Evolutionary conservation across 768 basidiomycete species (phyloP).

Genomic region (Boletus insuetus): DNA sequence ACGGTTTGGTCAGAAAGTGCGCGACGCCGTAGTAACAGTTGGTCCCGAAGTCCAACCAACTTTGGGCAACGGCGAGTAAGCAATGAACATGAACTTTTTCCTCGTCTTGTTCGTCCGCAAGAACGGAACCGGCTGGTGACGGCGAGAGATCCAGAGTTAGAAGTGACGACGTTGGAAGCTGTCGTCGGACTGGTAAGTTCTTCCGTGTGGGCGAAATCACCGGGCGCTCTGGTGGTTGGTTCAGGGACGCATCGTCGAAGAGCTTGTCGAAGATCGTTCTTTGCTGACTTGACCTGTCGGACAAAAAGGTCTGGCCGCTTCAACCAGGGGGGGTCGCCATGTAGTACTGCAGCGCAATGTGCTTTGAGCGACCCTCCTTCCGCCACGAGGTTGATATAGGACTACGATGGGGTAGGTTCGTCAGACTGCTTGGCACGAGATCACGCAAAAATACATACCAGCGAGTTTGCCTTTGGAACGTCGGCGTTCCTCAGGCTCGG

Average conservation of each 20-base stretch:
- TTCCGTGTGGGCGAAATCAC: background rate
- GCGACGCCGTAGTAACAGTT: background rate
- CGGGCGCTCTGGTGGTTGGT: background rate
- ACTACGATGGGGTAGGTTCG: background rate
- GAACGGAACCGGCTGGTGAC: background rate
- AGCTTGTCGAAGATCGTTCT: constrained; percentile 2
- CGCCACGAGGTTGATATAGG: background rate
- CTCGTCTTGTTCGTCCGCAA: background rate
- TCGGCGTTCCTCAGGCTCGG: constrained; percentile 1
- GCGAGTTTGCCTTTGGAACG: constrained; percentile 9
- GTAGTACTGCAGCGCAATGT: constrained; percentile 1
- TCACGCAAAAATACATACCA: background rate
- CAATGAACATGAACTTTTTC: background rate
- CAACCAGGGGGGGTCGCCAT: background rate
- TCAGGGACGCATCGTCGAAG: background rate
- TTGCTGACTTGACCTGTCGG: constrained; percentile 7
- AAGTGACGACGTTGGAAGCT: background rate
- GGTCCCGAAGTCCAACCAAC: constrained; percentile 2
- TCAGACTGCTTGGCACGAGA: background rate
- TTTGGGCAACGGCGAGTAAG: background rate
- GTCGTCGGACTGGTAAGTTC: background rate
- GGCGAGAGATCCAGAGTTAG: too few species aligned
- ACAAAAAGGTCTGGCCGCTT: constrained; percentile 1
- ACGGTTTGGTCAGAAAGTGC: background rate
- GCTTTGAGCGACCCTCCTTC: constrained; percentile 3